Evolutionary conservation across 345 rosid genomes (phyloP).

Genomic region (Citrus inodora): DNA sequence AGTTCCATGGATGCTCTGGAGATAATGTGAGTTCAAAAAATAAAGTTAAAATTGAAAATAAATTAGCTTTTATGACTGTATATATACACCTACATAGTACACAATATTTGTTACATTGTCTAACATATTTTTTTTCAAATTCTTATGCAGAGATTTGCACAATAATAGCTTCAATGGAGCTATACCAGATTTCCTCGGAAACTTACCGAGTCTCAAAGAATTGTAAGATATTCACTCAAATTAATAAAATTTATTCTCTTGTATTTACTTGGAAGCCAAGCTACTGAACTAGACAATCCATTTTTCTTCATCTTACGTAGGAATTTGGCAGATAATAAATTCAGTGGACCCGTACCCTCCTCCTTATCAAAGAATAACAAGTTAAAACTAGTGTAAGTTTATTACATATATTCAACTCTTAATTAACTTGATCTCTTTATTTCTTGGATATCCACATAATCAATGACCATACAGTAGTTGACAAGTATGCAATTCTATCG

Average conservation of each 20-base stretch:
- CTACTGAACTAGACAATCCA: background rate
- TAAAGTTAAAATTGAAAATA: background rate
- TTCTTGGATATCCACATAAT: background rate
- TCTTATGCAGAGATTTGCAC: constrained; percentile 33
- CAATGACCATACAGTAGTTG: too few species aligned
- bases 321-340: constrained; percentile 32
- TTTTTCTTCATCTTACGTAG: constrained; percentile 18
- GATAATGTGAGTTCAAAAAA: constrained; percentile 28
- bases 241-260: background rate
- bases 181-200: constrained; percentile 36
- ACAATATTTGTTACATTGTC: background rate
- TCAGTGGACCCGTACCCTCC: constrained; percentile 32
- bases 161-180: constrained; percentile 32
- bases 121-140: background rate
- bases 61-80: too few species aligned
- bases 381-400: constrained; percentile 33
- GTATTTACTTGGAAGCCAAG: background rate
- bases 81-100: too few species aligned
- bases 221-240: constrained; percentile 16
- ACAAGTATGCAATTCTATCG: too few species aligned
- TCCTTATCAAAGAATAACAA: constrained; percentile 29
- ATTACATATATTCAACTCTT: background rate
- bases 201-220: constrained; percentile 30
- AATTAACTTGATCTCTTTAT: background rate
- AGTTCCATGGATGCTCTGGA: constrained; percentile 45